These are phyloP conservation scores for Rosa hybrid DNA, from an alignment of 331 rosid species.

Conservation along the genomic window DNA sequence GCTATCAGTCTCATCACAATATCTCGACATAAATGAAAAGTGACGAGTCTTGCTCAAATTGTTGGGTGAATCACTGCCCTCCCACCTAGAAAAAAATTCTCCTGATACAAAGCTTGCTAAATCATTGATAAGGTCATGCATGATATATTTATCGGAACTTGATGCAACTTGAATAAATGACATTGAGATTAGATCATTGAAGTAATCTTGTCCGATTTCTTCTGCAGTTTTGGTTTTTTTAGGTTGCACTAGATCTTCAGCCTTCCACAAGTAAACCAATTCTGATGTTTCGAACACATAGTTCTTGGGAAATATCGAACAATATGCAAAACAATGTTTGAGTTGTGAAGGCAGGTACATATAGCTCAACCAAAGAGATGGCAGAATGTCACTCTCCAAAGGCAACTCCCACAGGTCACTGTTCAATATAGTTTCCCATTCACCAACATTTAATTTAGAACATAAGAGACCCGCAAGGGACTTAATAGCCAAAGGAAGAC, in stretches of 20 bases:
- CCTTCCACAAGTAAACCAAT: background rate
- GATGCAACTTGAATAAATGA: background rate
- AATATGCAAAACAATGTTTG: conserved; percentile 7
- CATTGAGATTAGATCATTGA: background rate
- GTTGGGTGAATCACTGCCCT: background rate
- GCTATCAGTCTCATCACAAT: background rate
- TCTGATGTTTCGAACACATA: background rate
- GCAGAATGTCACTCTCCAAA: background rate
- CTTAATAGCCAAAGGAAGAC: conserved; percentile 8
- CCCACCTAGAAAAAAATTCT: conserved; percentile 1
- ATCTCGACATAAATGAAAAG: background rate
- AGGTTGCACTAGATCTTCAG: background rate
- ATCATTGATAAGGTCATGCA: conserved; percentile 22
- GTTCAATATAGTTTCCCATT: background rate
- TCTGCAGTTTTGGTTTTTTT: background rate
- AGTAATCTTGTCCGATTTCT: background rate
- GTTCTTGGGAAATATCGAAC: background rate
- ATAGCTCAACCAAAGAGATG: background rate
- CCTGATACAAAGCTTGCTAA: conserved; percentile 5
- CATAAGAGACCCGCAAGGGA: conserved; percentile 15
- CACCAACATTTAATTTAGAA: background rate
- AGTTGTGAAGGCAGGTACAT: background rate
- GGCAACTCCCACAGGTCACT: background rate
- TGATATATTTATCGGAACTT: background rate
- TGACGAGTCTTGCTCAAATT: conserved; percentile 13